phyloP scores from a whole-genome alignment of 805 yeast genomes.

The Metschnikowia lachancei region DNA sequence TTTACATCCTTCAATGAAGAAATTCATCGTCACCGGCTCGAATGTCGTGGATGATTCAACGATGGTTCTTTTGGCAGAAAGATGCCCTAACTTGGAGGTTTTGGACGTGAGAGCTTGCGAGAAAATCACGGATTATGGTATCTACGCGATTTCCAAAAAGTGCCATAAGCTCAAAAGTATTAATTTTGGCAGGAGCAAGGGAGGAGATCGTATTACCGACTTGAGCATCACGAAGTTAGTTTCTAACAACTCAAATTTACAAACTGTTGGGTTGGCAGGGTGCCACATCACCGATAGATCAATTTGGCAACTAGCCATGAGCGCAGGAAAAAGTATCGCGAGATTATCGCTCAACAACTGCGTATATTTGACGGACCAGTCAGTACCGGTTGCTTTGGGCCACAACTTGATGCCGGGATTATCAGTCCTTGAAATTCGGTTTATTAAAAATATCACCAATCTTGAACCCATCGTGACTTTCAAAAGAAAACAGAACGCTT shows the following conservation, averaged over 20 bases:
- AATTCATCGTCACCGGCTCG: constrained; percentile 69
- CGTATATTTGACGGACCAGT: constrained; percentile 51
- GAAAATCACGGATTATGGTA: constrained; percentile 68
- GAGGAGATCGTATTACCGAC: constrained; percentile 69
- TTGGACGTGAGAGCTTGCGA: constrained; percentile 87
- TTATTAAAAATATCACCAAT: constrained; percentile 54
- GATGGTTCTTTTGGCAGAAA: constrained; percentile 48
- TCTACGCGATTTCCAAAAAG: constrained; percentile 57
- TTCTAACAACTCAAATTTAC: constrained; percentile 48
- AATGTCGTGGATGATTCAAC: constrained; percentile 58
- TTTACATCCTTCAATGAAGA: constrained; percentile 29
- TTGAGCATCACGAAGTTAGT: constrained; percentile 58
- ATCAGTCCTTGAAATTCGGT: constrained; percentile 77
- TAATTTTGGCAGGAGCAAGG: constrained; percentile 76
- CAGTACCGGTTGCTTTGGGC: constrained; percentile 49
- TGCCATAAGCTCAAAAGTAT: constrained; percentile 59
- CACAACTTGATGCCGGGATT: constrained; percentile 42
- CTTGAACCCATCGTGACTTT: constrained; percentile 66
- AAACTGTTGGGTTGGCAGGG: constrained; percentile 86
- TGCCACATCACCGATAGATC: constrained; percentile 74
- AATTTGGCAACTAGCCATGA: constrained; percentile 73
- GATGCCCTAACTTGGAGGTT: constrained; percentile 57
- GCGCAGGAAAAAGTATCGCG: constrained; percentile 48
- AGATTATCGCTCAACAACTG: constrained; percentile 79
- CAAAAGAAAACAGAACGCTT: constrained; percentile 49